Evolutionary conservation across 805 yeast species (phyloP), one percentile per base, ranked within the genome.

Genomic region (Saccharomyces eubayanus): DNA sequence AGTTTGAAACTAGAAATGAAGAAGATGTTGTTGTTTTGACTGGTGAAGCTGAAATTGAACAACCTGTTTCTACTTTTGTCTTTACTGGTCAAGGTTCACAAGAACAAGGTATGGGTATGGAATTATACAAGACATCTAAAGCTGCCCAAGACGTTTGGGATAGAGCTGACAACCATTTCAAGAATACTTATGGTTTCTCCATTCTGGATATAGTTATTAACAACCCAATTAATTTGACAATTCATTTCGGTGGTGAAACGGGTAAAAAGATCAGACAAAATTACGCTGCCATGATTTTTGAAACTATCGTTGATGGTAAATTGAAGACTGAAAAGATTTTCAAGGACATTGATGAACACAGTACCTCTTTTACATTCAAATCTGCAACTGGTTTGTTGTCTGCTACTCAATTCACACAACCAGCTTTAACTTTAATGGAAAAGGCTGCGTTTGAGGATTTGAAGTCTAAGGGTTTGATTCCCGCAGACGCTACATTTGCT

Each of bases 41-140:
- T 52, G 99, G 98, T 75, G 96, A 89, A 77, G 99, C 99, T 53
- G 99, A 94, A 77, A 91, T 95, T 66, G 98, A 94, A 65, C 99
- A 94, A 77, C 99, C 99, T 31, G 87, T 85, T 52, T 88, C 98
- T 47, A 87, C 99, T 21, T 94, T 88, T 71, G 96, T 94, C 55
- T 94, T 95, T 77, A 94, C 99, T 60, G 99, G 99, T 70, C 99
- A 94, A 79, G 99, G 99, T 73, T 92, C 99, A 57, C 99, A 94
- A 76, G 99, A 95, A 74, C 99, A 95, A 78, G 97, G 97, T 72
- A 94, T 94, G 99, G 99, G 99, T 80, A 94, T 94, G 99, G 99
- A 94, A 73, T 81, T 94, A 70, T 94, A 94, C 74, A 84, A 84
- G 60, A 79, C 87, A 46, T 87, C 96, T 50, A 90, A 82, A 30